These are phyloP conservation scores for Curvularia sp. DNA, from an alignment of 2,329 filamentous ascomycete genomes.

Conservation along the genomic window DNA sequence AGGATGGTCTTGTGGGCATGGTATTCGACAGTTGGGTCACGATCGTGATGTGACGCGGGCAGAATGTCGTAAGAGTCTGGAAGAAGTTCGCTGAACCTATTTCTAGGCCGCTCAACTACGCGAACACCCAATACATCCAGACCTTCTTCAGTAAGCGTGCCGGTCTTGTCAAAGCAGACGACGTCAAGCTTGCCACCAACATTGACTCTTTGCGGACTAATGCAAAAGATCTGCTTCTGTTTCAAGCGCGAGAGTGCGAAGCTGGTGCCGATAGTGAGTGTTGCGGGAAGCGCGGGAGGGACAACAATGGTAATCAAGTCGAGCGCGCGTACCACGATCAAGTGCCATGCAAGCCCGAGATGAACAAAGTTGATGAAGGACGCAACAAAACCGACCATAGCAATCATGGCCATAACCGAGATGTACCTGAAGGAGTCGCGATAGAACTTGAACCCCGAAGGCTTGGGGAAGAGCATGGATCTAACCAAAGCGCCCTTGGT, in stretches of 20 bases:
- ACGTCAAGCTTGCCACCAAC: conserved; percentile 95
- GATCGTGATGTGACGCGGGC: conserved; percentile 61
- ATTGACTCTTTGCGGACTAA: conserved; percentile 95
- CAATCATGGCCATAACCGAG: conserved; percentile 90
- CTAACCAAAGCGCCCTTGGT: conserved; percentile 95
- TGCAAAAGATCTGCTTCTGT: conserved; percentile 92
- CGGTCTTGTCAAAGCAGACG: conserved; percentile 98
- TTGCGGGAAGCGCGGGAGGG: conserved; percentile 91
- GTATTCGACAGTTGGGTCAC: conserved; percentile 67
- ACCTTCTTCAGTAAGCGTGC: conserved; percentile 96
- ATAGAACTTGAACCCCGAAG: conserved; percentile 98
- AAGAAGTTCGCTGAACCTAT: conserved; percentile 78
- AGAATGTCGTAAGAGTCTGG: conserved; percentile 69
- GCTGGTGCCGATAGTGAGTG: conserved; percentile 93
- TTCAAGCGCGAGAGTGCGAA: conserved; percentile 89
- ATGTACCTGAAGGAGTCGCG: conserved; percentile 98
- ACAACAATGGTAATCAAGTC: conserved; percentile 98
- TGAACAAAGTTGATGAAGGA: conserved; percentile 94
- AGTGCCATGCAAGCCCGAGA: conserved; percentile 81
- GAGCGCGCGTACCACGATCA: conserved; percentile 89
- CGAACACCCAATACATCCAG: conserved; percentile 90
- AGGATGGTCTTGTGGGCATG: conserved; percentile 73
- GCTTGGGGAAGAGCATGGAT: conserved; percentile 98
- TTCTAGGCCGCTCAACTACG: conserved; percentile 70
- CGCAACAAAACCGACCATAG: conserved; percentile 83